Base-by-base conservation (phyloP, 768 basidiomycete species). In the Termitomyces sp. region DNA sequence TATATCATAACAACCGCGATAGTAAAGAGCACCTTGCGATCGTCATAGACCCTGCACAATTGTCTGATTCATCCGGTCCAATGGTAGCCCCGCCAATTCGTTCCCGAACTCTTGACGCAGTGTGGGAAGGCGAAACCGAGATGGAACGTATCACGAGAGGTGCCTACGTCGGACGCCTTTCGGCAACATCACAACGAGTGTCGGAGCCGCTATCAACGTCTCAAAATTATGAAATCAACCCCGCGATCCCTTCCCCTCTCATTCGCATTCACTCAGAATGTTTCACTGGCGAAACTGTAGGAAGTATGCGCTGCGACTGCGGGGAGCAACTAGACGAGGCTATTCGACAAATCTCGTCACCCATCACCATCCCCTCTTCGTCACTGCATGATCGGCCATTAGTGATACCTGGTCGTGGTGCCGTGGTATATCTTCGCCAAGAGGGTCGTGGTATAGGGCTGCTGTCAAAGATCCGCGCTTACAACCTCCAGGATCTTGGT, bases 321-420 rank as follows among this genome's bases (percentile, higher is more conserved):
- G 97, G 97, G 14, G 95, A 98, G 71, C 97, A 99, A 70, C 80
- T 99, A 4, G 95, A 98, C 72, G 96, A 98, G 68, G 94, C 97
- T n/a, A 85, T 98, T 59, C 83, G 92, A 11, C 86, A 86, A 64
- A 93, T 98, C 64, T 86, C 88, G 14, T 79, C 83, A 68, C 84
- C 91, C 45, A 79, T 88, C 64, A 67, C 74, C 15, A 66, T 84
- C 56, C 73, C 78, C 9, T 62, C 74, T 11, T 54, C 71, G 11
- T 63, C 71, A 52, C 61, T 69, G 40, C 63, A 67, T 17, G 63
- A 56, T 38, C 59, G 62, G 9, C 58, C 73, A n/a, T 72, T 68
- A 1, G 71, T 69, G 3, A 82, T 93, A 30, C 89, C 90, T 0
- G 93, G 93, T 6, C 85, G 95, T 7, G 97, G 97, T 17, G 94